Evolutionary conservation across 1,284 basidiomycete species (phyloP).

Genomic region (Heliocybe sulcata): DNA sequence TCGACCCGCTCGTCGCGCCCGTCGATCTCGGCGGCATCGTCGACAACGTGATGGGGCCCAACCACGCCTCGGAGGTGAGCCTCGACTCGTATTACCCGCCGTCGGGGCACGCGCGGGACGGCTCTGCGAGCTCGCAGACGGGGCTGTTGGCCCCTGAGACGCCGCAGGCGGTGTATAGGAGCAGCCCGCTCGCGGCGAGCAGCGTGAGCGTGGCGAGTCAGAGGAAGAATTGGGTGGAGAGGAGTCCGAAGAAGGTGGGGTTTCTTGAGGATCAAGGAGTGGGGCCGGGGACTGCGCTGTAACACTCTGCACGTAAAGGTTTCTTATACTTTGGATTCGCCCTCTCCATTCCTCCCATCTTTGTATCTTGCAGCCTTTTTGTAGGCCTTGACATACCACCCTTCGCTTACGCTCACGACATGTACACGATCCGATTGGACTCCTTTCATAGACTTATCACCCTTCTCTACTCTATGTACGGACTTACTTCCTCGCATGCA

Average conservation of each 20-base stretch:
- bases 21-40: slow-evolving; percentile 37
- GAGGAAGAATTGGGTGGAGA: background rate
- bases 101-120: background rate
- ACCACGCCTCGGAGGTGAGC: background rate
- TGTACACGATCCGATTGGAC: background rate
- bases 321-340: too few species aligned
- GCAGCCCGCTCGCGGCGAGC: background rate
- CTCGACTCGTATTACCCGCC: background rate
- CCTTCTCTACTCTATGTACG: background rate
- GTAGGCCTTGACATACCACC: background rate
- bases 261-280: background rate
- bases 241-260: background rate
- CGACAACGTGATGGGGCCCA: slow-evolving; percentile 45
- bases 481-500: too few species aligned
- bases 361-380: background rate
- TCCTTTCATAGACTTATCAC: background rate
- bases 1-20: slow-evolving; percentile 34
- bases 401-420: background rate
- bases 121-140: background rate
- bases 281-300: background rate
- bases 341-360: background rate
- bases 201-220: background rate
- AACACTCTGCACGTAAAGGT: background rate
- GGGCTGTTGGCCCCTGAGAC: background rate
- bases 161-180: background rate